phyloP scores from a whole-genome alignment of 441 rosid species.

The Hura crepitans region DNA sequence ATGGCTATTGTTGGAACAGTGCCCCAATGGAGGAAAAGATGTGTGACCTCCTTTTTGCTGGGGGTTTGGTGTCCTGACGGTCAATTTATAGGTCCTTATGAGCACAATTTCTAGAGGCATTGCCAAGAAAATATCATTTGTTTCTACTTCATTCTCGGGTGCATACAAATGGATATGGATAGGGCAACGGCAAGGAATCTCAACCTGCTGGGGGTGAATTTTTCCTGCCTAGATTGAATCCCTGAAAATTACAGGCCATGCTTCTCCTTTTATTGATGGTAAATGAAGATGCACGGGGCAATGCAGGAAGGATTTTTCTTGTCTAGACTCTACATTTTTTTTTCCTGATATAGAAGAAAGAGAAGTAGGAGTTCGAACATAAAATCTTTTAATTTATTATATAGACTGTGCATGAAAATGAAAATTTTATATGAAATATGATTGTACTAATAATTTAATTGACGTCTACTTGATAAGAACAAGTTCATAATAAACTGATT shows the following conservation, averaged over 20 bases:
- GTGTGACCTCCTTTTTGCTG: conserved; percentile 67
- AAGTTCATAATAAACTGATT: no score
- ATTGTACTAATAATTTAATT: no score
- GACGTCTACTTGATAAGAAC: no score
- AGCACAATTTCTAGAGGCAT: not conserved
- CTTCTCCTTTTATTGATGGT: not conserved
- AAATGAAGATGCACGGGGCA: no score
- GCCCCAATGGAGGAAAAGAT: conserved; percentile 42
- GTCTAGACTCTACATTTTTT: no score
- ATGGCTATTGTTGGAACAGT: conserved; percentile 30
- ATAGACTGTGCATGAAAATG: no score
- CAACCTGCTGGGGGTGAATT: not conserved
- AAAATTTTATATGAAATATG: no score
- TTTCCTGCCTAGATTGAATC: not conserved
- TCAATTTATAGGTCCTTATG: not conserved
- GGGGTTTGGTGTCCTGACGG: conserved; percentile 25
- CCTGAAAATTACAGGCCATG: not conserved
- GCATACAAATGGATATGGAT: not conserved
- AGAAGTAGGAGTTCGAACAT: no score
- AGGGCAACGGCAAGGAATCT: not conserved
- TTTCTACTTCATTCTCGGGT: not conserved
- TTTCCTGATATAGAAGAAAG: no score
- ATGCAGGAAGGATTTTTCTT: no score
- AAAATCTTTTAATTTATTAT: no score
- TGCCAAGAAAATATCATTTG: not conserved